phyloP scores from a whole-genome alignment of 2,329 filamentous ascomycete genomes.

The Dactylonectria macrodidyma region DNA sequence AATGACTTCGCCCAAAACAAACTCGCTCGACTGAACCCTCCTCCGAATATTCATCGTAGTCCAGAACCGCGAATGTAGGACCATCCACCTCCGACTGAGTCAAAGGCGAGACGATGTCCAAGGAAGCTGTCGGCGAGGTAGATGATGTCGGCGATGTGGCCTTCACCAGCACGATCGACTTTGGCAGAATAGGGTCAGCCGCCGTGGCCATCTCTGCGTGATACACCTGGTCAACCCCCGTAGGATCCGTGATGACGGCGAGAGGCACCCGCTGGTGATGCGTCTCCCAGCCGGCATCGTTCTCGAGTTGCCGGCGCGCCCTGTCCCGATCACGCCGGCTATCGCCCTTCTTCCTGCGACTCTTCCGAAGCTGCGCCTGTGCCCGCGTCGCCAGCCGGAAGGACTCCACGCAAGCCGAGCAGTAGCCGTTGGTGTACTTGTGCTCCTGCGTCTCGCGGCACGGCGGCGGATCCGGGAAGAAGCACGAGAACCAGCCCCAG shows the following conservation, averaged over 20 bases:
- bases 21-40: not conserved
- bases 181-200: not conserved
- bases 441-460: not conserved
- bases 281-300: not conserved
- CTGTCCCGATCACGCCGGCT: not conserved
- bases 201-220: not conserved
- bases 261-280: too few species aligned
- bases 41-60: slow-evolving; percentile 13
- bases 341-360: not conserved
- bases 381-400: not conserved
- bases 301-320: not conserved
- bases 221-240: not conserved
- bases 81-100: not conserved
- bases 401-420: not conserved
- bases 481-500: not conserved
- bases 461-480: not conserved
- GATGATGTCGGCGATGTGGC: not conserved
- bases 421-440: not conserved
- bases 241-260: too few species aligned
- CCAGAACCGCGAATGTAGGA: not conserved
- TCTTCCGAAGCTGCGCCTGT: not conserved
- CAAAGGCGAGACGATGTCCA: not conserved
- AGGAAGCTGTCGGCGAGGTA: not conserved
- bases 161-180: too few species aligned
- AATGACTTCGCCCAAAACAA: too few species aligned